Evolutionary conservation across 768 basidiomycete species (phyloP).

Genomic region (Leccinum imitatum): DNA sequence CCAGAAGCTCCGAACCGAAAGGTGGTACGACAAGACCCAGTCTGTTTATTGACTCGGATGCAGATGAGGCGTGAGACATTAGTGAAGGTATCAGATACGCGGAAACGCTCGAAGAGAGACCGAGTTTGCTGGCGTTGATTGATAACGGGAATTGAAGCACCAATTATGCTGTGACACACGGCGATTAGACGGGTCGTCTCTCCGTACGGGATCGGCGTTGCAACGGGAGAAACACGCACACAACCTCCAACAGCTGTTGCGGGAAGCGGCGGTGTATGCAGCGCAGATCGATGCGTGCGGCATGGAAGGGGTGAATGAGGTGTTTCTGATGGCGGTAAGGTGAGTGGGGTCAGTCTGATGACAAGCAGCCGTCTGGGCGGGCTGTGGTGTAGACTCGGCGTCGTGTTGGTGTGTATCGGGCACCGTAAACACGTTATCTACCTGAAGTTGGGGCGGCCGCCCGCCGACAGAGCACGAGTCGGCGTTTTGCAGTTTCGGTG

Average conservation of each 20-base stretch:
- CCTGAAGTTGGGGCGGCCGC: conserved; percentile 46
- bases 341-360: conserved; percentile 31
- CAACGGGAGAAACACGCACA: conserved; percentile 93
- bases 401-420: conserved; percentile 85
- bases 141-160: conserved; percentile 70
- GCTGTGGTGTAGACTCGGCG: conserved; percentile 57
- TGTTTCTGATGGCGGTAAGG: conserved; percentile 90
- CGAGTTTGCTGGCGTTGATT: background rate
- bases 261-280: conserved; percentile 86
- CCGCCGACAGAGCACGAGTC: conserved; percentile 3
- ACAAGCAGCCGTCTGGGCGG: background rate
- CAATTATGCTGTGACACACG: conserved; percentile 87
- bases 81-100: conserved; percentile 87
- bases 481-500: conserved; percentile 57
- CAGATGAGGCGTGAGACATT: conserved; percentile 95
- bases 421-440: conserved; percentile 92
- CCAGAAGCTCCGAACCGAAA: conserved; percentile 45
- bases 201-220: conserved; percentile 82
- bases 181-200: conserved; percentile 75
- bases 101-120: conserved; percentile 61
- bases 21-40: conserved; percentile 89
- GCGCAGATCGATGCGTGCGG: conserved; percentile 89
- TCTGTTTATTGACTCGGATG: conserved; percentile 83
- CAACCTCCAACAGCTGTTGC: conserved; percentile 94
- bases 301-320: conserved; percentile 87